Conservation (phyloP, 176 grass and related monocot genomes). For the Oryza nivara region DNA sequence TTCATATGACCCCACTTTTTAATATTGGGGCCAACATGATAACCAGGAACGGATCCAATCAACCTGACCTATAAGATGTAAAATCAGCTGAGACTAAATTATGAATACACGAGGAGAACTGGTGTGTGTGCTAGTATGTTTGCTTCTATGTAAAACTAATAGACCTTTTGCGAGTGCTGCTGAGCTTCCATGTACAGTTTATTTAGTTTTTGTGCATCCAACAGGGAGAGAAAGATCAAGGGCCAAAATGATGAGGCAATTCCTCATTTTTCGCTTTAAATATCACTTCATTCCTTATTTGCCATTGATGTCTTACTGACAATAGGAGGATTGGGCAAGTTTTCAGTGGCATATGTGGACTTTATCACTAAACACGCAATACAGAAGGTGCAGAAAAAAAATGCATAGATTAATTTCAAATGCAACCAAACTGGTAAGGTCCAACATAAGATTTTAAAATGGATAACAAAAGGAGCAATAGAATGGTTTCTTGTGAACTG, state of each 20-base stretch:
- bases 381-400: slow-evolving; percentile 8
- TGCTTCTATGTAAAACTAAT: slow-evolving; percentile 10
- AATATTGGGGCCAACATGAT: slow-evolving; percentile 75
- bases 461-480: slow-evolving; percentile 6
- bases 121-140: slow-evolving; percentile 12
- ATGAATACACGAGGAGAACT: background rate
- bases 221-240: background rate
- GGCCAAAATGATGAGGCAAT: background rate
- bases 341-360: background rate
- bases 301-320: background rate
- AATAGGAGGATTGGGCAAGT: background rate
- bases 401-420: slow-evolving; percentile 23
- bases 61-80: slow-evolving; percentile 68
- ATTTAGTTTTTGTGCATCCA: slow-evolving; percentile 5
- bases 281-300: background rate
- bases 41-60: slow-evolving; percentile 90
- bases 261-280: background rate
- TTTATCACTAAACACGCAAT: background rate
- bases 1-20: slow-evolving; percentile 98
- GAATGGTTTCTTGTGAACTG: background rate
- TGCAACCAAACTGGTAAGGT: background rate
- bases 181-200: background rate
- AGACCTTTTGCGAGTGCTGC: background rate
- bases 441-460: slow-evolving; percentile 7
- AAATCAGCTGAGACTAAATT: slow-evolving; percentile 23